Conservation (phyloP, 306 rosid species). For the Leucaena leucocephala region DNA sequence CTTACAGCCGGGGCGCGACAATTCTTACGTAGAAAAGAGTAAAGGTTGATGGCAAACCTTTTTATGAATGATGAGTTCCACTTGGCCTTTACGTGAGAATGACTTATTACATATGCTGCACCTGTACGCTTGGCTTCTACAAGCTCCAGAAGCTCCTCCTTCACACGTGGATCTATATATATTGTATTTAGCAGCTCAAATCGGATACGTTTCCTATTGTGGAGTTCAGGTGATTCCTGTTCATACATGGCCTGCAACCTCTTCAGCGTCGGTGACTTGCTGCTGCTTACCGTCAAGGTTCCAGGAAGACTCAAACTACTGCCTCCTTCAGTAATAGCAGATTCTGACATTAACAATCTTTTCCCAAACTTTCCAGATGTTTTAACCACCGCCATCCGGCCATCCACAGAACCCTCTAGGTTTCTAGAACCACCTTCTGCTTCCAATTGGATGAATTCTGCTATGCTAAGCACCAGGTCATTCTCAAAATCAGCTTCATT, state of each 20-base stretch:
- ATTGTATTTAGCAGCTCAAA: slow-evolving; percentile 61
- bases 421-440: slow-evolving; percentile 73
- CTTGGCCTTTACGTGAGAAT: slow-evolving; percentile 76
- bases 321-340: slow-evolving; percentile 48
- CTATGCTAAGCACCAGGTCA: slow-evolving; percentile 87
- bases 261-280: slow-evolving; percentile 67
- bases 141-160: slow-evolving; percentile 83
- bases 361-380: slow-evolving; percentile 85
- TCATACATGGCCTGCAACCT: slow-evolving; percentile 72
- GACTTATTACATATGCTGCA: slow-evolving; percentile 78
- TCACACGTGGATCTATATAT: slow-evolving; percentile 64
- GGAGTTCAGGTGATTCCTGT: slow-evolving; percentile 69
- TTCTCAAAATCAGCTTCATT: slow-evolving; percentile 79
- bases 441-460: slow-evolving; percentile 91
- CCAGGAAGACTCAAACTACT: slow-evolving; percentile 46
- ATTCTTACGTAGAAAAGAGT: slow-evolving; percentile 85
- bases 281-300: slow-evolving; percentile 55
- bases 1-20: slow-evolving; percentile 81
- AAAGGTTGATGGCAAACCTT: slow-evolving; percentile 65
- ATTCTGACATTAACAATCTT: slow-evolving; percentile 63
- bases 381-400: slow-evolving; percentile 85
- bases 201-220: slow-evolving; percentile 48
- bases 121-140: slow-evolving; percentile 87
- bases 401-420: slow-evolving; percentile 62
- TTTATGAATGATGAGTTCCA: slow-evolving; percentile 66